A percentile compares a stretch with the other conserved stretches of the same genome.
phyloP scores from a whole-genome alignment of 495 filamentous ascomycete species.

The Clavariopsis aquatica region DNA sequence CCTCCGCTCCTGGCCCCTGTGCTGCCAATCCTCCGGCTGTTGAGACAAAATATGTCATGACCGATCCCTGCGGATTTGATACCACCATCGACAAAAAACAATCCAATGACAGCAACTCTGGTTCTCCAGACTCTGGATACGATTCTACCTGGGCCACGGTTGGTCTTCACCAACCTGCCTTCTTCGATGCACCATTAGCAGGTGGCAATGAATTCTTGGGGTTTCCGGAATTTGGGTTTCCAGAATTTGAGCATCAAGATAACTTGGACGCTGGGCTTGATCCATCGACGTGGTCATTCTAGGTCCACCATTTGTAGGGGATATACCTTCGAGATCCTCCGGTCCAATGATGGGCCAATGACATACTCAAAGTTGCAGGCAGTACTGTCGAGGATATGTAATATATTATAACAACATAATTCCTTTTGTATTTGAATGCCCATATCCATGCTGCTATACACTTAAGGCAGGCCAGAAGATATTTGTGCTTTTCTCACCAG shows the following conservation, averaged over 20 bases:
- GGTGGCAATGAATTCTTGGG: background rate
- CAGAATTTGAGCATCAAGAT: background rate
- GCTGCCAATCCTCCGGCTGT: background rate
- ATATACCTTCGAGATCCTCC: background rate
- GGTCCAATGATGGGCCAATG: no score
- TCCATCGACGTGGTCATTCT: background rate
- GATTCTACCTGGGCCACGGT: background rate
- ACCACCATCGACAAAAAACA: background rate
- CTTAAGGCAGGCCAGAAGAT: no score
- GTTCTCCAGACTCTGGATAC: conserved; percentile 2
- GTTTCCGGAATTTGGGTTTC: background rate
- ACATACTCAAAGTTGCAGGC: no score
- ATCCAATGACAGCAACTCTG: background rate
- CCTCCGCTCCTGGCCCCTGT: background rate
- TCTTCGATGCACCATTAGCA: background rate
- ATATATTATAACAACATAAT: no score
- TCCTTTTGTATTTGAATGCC: no score
- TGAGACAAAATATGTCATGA: background rate
- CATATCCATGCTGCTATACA: no score
- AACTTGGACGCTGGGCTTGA: background rate
- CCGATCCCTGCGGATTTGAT: background rate
- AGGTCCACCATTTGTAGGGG: background rate
- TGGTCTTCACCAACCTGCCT: background rate
- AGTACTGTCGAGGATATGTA: no score
- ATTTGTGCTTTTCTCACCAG: no score